Evolutionary conservation across 2,329 filamentous ascomycete genomes (phyloP), one percentile per base, ranked within the genome.

Genomic region (Penicillium sumatraense): DNA sequence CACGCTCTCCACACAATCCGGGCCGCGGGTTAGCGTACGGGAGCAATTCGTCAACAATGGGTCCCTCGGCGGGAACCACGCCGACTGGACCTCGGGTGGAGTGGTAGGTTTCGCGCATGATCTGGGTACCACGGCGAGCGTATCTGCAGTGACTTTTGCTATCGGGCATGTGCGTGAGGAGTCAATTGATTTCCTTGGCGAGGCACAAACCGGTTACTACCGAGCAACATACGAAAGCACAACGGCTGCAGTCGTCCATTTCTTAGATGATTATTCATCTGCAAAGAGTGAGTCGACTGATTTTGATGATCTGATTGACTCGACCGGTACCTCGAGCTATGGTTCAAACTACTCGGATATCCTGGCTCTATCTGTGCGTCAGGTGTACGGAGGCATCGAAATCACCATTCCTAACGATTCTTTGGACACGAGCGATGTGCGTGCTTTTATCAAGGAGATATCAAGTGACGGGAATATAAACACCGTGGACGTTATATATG

Each of bases 401-500:
- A 23, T 76, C 6, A 72, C 70, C 13, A 69, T 75, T 23, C 69
- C 71, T 2, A 53, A 67, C 48, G 66, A 69, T 16, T 64, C 70
- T 3, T 50, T 70, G 14, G 60, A 72, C 40, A 68, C 68, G 3
- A 61, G 40, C 31, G 55, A 70, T 33, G 50, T 62, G 1, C 61
- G 64, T 6, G 68, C 67, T 2, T 75, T 75, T 51, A 68, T 75
- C 52, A 77, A 77, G 45, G 75, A 77, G 46, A 73, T 77, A 29
- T 74, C 71, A 8, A 75, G 71, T 31, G 68, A 76, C 53, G 75
- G 73, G 2, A 75, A 77, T 46, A 65, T 75, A 49, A 72, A 75
- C 54, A 76, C 75, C 1, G 65, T 76, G 4, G 75, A 77, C 53
- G 71, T 77, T n/a, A 71, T 76, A 35, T 75, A 68, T 47, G 71